Conservation (phyloP, 805 yeast species). For the Spathaspora sp. region DNA sequence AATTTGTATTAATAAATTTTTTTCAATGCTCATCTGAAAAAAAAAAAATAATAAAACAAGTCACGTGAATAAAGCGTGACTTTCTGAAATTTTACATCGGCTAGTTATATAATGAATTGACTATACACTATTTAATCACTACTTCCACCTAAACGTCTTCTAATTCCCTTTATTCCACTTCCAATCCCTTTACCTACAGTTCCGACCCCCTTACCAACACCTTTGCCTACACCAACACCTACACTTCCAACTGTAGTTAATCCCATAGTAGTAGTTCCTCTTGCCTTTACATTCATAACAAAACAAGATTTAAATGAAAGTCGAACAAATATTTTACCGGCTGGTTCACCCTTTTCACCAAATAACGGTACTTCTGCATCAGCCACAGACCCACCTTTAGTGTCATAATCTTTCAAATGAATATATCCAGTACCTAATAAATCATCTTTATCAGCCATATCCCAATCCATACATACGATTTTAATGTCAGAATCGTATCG, state of each 20-base stretch:
- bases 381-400: slow-evolving; percentile 45
- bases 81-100: not conserved
- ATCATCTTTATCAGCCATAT: slow-evolving; percentile 87
- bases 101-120: not conserved
- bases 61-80: not conserved
- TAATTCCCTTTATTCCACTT: slow-evolving; percentile 31
- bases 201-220: slow-evolving; percentile 43
- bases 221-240: slow-evolving; percentile 34
- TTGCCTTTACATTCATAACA: slow-evolving; percentile 43
- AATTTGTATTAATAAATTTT: not conserved
- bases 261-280: slow-evolving; percentile 7
- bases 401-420: slow-evolving; percentile 43
- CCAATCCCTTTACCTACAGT: slow-evolving; percentile 34
- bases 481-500: slow-evolving; percentile 57
- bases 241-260: slow-evolving; percentile 44
- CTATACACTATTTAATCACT: not conserved
- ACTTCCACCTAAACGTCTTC: slow-evolving; percentile 25
- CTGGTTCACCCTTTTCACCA: slow-evolving; percentile 47
- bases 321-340: slow-evolving; percentile 62
- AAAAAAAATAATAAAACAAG: not conserved
- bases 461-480: slow-evolving; percentile 82
- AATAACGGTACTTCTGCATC: slow-evolving; percentile 48
- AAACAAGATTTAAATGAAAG: slow-evolving; percentile 70
- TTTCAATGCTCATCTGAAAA: not conserved
- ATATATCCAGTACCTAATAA: slow-evolving; percentile 63